Conservation (phyloP, 768 basidiomycete species). For the Boletus subcaerulescens region DNA sequence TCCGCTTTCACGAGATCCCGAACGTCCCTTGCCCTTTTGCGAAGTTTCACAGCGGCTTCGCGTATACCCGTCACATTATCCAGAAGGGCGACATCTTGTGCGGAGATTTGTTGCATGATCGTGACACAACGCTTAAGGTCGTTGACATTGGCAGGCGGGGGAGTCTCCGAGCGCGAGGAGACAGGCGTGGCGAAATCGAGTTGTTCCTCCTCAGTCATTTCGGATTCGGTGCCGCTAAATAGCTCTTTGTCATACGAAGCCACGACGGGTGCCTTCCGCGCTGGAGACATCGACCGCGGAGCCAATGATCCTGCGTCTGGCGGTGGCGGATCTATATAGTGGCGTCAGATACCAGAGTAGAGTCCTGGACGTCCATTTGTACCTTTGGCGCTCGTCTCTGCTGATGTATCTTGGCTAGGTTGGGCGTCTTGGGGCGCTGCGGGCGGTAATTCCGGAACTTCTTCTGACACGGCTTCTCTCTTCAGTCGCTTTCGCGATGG, state of each 20-base stretch:
- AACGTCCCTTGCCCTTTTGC: slow-evolving; percentile 19
- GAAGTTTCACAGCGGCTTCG: slow-evolving; percentile 17
- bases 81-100: slow-evolving; percentile 16
- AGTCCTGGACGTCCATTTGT: not conserved
- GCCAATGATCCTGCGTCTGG: slow-evolving; percentile 3
- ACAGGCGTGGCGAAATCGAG: slow-evolving; percentile 19
- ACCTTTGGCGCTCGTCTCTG: not conserved
- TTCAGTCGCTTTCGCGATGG: slow-evolving; percentile 17
- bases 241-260: slow-evolving; percentile 3
- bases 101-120: slow-evolving; percentile 27
- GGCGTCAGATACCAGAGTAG: not conserved
- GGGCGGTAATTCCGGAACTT: not conserved
- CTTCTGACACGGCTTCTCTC: not conserved
- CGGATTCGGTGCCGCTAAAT: slow-evolving; percentile 25
- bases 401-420: not conserved
- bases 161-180: slow-evolving; percentile 25
- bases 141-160: slow-evolving; percentile 10
- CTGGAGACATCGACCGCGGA: not conserved
- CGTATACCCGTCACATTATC: slow-evolving; percentile 5
- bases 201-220: slow-evolving; percentile 19
- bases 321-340: not conserved
- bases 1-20: slow-evolving; percentile 24
- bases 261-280: not conserved
- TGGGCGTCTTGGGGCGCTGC: not conserved
- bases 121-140: slow-evolving; percentile 23